Evolutionary conservation across 176 grass and related monocot species (phyloP).

Genomic region (Aegilops umbellulata): DNA sequence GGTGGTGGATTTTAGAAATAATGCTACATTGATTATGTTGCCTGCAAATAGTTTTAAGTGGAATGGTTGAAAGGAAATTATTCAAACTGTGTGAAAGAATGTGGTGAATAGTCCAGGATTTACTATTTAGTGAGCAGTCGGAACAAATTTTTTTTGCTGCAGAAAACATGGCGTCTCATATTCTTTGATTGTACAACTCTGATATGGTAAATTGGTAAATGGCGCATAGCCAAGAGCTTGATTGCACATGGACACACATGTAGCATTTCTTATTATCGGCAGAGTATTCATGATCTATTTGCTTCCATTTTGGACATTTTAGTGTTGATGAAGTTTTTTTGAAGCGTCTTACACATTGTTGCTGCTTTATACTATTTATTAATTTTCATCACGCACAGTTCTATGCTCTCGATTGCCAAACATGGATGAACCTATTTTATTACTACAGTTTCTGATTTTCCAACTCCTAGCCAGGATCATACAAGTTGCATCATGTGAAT

Average conservation of each 20-base stretch:
- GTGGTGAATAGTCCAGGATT: neutral
- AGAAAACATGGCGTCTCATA: neutral
- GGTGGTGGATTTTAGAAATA: neutral
- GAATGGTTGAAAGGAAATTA: neutral
- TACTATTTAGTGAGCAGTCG: neutral
- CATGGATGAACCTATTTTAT: neutral
- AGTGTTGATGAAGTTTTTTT: neutral
- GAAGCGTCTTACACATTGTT: neutral
- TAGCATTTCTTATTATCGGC: neutral
- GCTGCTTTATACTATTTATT: neutral
- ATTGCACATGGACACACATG: constrained; percentile 9
- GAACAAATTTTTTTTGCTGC: neutral
- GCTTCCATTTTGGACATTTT: neutral
- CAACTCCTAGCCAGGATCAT: neutral
- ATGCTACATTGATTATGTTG: neutral
- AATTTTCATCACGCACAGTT: neutral
- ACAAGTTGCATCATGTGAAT: neutral
- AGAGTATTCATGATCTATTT: neutral
- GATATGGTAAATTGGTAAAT: constrained; percentile 1
- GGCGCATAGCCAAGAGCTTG: neutral
- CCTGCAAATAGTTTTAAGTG: neutral
- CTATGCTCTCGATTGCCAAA: neutral
- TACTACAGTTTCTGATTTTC: neutral
- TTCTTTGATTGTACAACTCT: neutral
- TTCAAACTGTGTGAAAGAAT: neutral